These are phyloP conservation scores for Arachnomyces sp. DNA, from an alignment of 2,329 filamentous ascomycete genomes.

Conservation along the genomic window DNA sequence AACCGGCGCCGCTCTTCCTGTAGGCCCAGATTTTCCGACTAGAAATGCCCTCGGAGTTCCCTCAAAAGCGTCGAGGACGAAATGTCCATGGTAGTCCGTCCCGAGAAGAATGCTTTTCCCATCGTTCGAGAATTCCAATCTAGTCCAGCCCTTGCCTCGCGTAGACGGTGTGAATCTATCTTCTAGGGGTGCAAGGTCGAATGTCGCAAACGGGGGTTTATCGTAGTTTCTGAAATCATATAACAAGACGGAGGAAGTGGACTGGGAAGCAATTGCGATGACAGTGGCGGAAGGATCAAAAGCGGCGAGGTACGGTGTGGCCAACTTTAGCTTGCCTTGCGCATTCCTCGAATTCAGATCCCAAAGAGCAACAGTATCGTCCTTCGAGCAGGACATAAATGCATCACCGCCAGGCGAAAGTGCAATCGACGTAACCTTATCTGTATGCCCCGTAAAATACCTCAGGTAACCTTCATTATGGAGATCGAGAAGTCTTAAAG, in stretches of 20 bases:
- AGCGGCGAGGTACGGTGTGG: slow-evolving; percentile 72
- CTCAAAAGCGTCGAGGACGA: slow-evolving; percentile 86
- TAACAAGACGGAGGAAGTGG: slow-evolving; percentile 70
- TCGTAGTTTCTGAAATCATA: slow-evolving; percentile 94
- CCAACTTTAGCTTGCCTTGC: slow-evolving; percentile 71
- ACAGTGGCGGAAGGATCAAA: slow-evolving; percentile 90
- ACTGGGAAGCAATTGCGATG: slow-evolving; percentile 80
- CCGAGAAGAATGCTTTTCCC: slow-evolving; percentile 79
- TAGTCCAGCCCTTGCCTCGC: slow-evolving; percentile 62
- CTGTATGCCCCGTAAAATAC: slow-evolving; percentile 89
- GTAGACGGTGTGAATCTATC: slow-evolving; percentile 47
- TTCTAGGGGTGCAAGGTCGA: slow-evolving; percentile 61
- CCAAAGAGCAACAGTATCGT: slow-evolving; percentile 90
- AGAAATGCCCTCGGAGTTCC: slow-evolving; percentile 71
- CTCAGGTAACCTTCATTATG: slow-evolving; percentile 96
- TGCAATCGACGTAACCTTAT: slow-evolving; percentile 71
- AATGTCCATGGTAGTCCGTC: slow-evolving; percentile 78
- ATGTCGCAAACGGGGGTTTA: slow-evolving; percentile 78
- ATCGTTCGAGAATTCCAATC: slow-evolving; percentile 92
- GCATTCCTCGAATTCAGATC: slow-evolving; percentile 73
- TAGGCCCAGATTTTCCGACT: slow-evolving; percentile 39
- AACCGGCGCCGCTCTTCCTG: slow-evolving; percentile 43
- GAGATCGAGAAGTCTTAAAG: slow-evolving; percentile 74
- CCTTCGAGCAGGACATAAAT: slow-evolving; percentile 84
- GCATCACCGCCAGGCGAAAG: slow-evolving; percentile 81